These are phyloP conservation scores for Tuber aestivum DNA, from an alignment of 495 filamentous ascomycete genomes.

Conservation along the genomic window DNA sequence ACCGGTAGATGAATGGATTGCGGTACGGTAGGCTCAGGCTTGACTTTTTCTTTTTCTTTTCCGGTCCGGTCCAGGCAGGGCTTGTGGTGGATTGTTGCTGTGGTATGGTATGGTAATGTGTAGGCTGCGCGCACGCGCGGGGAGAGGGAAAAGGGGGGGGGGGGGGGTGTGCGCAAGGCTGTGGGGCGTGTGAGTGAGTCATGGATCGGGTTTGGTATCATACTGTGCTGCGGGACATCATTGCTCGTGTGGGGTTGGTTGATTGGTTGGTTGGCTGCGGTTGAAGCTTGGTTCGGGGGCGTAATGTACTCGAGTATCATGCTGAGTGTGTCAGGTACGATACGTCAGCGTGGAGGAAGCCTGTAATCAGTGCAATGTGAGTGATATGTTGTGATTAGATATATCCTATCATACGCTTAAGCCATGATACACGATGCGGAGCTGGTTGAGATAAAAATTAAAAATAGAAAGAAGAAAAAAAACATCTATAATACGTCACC, in stretches of 20 bases:
- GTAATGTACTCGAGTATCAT: neutral
- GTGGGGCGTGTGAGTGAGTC: neutral
- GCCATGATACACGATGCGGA: neutral
- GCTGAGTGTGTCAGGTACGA: neutral
- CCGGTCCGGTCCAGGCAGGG: too few species aligned
- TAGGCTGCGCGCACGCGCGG: too few species aligned
- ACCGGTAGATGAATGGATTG: too few species aligned
- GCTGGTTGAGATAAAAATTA: neutral
- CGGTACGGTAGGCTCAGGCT: too few species aligned
- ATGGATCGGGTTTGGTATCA: neutral
- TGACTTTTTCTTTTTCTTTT: too few species aligned
- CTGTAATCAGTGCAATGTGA: neutral
- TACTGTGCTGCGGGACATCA: neutral
- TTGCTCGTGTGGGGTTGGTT: neutral
- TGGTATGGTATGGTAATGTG: too few species aligned
- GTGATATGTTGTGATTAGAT: conserved; percentile 5
- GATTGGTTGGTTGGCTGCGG: neutral
- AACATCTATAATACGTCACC: neutral
- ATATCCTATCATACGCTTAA: neutral
- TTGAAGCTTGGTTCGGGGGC: neutral
- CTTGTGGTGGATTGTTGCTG: too few species aligned
- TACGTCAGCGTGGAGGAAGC: neutral
- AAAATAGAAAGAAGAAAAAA: too few species aligned
- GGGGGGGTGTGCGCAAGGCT: too few species aligned
- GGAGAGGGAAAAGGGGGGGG: too few species aligned